These are phyloP conservation scores for Phylloporus scabripes DNA, from an alignment of 768 basidiomycete genomes.

Conservation along the genomic window DNA sequence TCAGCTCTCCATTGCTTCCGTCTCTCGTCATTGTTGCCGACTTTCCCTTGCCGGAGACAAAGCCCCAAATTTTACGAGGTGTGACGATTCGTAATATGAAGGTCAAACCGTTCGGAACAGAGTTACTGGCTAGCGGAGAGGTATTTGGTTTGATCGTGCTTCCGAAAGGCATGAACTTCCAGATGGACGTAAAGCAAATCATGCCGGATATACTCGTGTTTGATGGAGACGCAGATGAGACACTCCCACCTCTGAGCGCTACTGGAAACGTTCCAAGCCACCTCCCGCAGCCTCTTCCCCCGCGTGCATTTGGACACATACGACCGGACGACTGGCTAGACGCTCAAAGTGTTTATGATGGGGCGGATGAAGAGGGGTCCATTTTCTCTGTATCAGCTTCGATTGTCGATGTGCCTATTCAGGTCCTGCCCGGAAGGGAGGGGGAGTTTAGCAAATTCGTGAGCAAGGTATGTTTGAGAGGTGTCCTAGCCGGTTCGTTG, in stretches of 20 bases:
- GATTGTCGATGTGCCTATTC: conserved; percentile 67
- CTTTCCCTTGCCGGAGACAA: conserved; percentile 64
- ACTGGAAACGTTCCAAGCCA: conserved; percentile 37
- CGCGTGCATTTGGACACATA: conserved; percentile 71
- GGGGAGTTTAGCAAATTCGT: conserved; percentile 73
- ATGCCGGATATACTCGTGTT: conserved; percentile 75
- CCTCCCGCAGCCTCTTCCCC: conserved; percentile 62
- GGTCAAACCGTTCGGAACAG: conserved; percentile 43
- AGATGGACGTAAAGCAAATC: conserved; percentile 56
- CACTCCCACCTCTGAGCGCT: conserved; percentile 1
- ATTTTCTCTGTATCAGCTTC: conserved; percentile 56
- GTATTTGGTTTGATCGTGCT: conserved; percentile 62
- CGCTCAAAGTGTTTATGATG: conserved; percentile 38
- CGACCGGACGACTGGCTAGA: conserved; percentile 64
- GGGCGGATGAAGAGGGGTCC: conserved; percentile 46
- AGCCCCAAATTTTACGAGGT: conserved; percentile 60
- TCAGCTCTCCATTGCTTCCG: conserved; percentile 53
- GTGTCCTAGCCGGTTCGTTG: background rate
- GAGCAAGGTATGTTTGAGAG: conserved; percentile 49
- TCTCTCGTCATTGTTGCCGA: conserved; percentile 39
- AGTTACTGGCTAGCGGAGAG: conserved; percentile 63
- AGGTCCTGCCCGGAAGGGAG: conserved; percentile 74
- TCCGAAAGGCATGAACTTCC: conserved; percentile 62
- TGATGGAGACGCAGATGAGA: conserved; percentile 58
- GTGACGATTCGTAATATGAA: conserved; percentile 76